These are phyloP conservation scores for Colletotrichum sublineola DNA, from an alignment of 2,329 filamentous ascomycete species.

Conservation along the genomic window DNA sequence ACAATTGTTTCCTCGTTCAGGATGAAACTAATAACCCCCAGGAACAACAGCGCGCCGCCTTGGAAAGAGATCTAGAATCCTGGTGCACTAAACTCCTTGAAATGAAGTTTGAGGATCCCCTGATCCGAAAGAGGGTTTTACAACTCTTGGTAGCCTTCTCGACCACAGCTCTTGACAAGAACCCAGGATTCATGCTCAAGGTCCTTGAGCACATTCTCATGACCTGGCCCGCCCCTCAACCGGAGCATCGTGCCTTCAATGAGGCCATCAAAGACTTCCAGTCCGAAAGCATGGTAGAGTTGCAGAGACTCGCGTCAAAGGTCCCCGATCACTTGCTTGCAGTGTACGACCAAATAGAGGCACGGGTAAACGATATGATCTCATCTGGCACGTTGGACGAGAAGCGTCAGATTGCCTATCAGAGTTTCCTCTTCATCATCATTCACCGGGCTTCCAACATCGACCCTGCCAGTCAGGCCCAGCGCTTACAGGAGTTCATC, in stretches of 20 bases:
- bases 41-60: slow-evolving; percentile 65
- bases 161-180: slow-evolving; percentile 82
- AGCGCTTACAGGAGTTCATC: slow-evolving; percentile 82
- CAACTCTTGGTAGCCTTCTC: slow-evolving; percentile 89
- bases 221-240: slow-evolving; percentile 80
- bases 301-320: slow-evolving; percentile 88
- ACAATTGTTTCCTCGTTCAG: not conserved
- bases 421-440: slow-evolving; percentile 93
- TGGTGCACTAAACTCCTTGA: slow-evolving; percentile 81
- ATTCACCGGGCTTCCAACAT: slow-evolving; percentile 87
- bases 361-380: slow-evolving; percentile 84
- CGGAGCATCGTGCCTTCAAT: slow-evolving; percentile 79
- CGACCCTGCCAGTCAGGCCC: slow-evolving; percentile 76
- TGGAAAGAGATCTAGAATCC: slow-evolving; percentile 75
- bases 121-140: slow-evolving; percentile 84
- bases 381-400: slow-evolving; percentile 81
- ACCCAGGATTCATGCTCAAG: slow-evolving; percentile 85
- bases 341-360: slow-evolving; percentile 89
- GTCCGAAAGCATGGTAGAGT: slow-evolving; percentile 84
- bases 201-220: slow-evolving; percentile 92
- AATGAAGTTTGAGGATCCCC: slow-evolving; percentile 83
- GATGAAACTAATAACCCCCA: slow-evolving; percentile 41
- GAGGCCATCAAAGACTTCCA: slow-evolving; percentile 93
- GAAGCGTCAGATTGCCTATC: slow-evolving; percentile 86
- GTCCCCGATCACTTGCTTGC: slow-evolving; percentile 91